Conservation (phyloP, 116 monocot species). For the Dioscorea cayenensis region DNA sequence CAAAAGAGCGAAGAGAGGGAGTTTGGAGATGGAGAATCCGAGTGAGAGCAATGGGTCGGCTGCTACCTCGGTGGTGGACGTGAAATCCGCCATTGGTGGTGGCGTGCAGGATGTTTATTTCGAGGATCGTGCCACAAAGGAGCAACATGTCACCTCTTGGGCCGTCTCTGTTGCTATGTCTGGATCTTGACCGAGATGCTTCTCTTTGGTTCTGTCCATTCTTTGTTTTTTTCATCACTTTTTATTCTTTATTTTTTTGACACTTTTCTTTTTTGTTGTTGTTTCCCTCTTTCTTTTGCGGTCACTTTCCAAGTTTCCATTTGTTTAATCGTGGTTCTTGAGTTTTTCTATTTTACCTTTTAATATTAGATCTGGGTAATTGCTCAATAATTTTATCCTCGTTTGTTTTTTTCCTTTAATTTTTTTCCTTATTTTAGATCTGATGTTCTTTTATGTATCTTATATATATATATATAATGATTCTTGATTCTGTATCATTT, state of each 20-base stretch:
- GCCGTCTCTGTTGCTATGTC: neutral
- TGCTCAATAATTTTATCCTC: neutral
- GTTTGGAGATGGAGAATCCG: neutral
- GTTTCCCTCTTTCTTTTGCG: neutral
- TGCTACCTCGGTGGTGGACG: conserved; percentile 23
- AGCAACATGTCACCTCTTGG: conserved; percentile 61
- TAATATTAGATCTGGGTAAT: too few species aligned
- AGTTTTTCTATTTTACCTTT: neutral
- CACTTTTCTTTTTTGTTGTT: neutral
- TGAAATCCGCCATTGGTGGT: conserved; percentile 31
- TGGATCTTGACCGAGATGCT: neutral
- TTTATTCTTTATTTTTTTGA: too few species aligned
- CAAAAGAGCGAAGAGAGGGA: neutral
- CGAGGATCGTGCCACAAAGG: conserved; percentile 70
- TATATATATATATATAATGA: too few species aligned
- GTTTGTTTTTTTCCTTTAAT: neutral
- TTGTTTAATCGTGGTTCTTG: neutral
- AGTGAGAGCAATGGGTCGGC: conserved; percentile 8
- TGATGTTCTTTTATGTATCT: too few species aligned
- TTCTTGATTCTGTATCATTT: too few species aligned
- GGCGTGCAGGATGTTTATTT: conserved; percentile 58
- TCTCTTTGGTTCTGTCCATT: neutral
- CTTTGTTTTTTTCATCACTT: neutral
- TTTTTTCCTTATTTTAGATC: neutral
- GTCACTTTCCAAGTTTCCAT: neutral